Base-by-base conservation (phyloP, 176 grass and related monocot genomes). In the Secale cereale region DNA sequence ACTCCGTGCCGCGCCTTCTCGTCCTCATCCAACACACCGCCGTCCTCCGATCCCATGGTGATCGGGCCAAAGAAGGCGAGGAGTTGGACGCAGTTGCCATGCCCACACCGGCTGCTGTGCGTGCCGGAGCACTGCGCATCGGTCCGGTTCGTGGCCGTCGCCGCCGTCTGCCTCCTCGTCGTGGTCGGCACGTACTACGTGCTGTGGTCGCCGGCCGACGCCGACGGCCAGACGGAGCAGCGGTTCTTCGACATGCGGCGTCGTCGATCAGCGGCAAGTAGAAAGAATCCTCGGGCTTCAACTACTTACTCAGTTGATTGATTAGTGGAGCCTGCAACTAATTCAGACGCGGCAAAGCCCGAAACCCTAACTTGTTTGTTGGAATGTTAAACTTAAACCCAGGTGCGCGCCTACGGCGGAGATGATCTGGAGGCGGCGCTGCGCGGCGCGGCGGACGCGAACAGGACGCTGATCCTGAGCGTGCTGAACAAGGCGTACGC, bases 401-500 rank as follows among this genome's bases (percentile, higher is more conserved):
- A 90, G 80, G 67, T 52, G 5, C 43, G 43, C 12, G 74, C 4
- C 17, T 26, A 10, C 17, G 78, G 52, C 13, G 78, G 40, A 8
- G 89, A 84, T 20, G 77, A 92, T 22, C 93, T 95, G 35, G 67
- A 88, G 86, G 75, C 56, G 83, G 90, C 88, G 56, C 75, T 95
- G n/a, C 63, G 70, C 27, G 79, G 86, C 56, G 93, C 85, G 23
- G 88, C 90, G 10, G 88, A 86, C 74, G 75, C 56, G 70, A 90
- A 95, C 82, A 87, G 52, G 88, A 95, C 88, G 62, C 36, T 92
- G 72, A 90, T 92, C 40, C 29, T 95, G 62, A 81, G 82, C 35
- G 71, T 88, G 78, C 78, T 95, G 52, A 95, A 95, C 82, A 76
- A 81, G 90, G 93, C 90, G 13, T 92, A 91, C 73, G 78, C 91